These are phyloP conservation scores for Penicillium brasilianum DNA, from an alignment of 2,329 filamentous ascomycete genomes.

Conservation along the genomic window DNA sequence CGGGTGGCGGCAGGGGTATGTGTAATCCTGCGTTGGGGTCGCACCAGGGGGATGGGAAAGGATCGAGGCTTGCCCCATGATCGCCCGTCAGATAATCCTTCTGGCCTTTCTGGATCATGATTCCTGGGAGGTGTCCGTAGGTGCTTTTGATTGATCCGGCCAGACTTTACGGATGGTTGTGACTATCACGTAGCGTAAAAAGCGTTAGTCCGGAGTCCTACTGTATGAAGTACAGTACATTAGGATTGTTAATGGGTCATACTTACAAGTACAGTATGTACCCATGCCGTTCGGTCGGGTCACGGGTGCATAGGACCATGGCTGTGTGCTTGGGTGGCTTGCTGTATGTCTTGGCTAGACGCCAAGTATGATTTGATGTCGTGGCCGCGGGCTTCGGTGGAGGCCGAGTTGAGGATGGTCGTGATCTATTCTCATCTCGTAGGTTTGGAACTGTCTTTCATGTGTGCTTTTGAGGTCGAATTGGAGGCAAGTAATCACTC, in stretches of 20 bases:
- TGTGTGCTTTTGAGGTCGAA: background rate
- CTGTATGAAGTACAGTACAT: background rate
- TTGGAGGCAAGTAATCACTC: background rate
- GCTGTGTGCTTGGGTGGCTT: constrained; percentile 8
- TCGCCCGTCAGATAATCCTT: constrained; percentile 13
- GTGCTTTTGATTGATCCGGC: background rate
- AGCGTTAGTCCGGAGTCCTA: too few species aligned
- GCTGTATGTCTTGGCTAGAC: constrained; percentile 11
- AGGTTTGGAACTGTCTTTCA: background rate
- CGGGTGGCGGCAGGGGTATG: constrained; percentile 18
- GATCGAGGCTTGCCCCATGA: constrained; percentile 8
- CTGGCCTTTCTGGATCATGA: too few species aligned
- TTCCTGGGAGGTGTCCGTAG: too few species aligned
- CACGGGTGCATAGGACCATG: background rate
- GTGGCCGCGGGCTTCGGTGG: background rate
- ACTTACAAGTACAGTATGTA: background rate
- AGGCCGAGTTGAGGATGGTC: background rate
- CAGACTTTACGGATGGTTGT: background rate
- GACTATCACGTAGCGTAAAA: background rate
- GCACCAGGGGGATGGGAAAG: constrained; percentile 7
- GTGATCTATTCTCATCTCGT: background rate
- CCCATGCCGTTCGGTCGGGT: background rate
- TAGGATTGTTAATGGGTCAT: background rate
- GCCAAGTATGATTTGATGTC: constrained; percentile 2
- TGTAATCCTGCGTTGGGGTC: constrained; percentile 15